Percentiles rank a stretch among this genome's conserved stretches.
phyloP scores from a whole-genome alignment of 306 rosid species.

The Glycine soja region DNA sequence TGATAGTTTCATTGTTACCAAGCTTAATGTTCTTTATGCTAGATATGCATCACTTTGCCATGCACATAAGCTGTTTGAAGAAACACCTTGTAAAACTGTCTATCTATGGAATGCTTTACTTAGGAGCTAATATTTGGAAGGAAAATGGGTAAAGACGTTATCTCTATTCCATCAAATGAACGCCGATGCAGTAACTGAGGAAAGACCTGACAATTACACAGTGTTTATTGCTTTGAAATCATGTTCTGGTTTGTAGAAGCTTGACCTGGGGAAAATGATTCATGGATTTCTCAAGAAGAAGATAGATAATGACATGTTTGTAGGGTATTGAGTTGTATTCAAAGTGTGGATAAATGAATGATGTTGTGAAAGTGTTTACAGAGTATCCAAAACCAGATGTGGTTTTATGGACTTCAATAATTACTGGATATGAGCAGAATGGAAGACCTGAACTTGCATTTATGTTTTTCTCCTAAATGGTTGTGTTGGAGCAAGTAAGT shows the following conservation, averaged over 20 bases:
- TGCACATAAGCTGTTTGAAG: conserved; percentile 70
- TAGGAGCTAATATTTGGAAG: conserved; percentile 59
- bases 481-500: conserved; percentile 41
- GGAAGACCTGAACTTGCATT: conserved; percentile 63
- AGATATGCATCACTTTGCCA: conserved; percentile 52
- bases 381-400: conserved; percentile 71
- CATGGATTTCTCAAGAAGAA: conserved; percentile 71
- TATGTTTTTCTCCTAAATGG: conserved; percentile 67
- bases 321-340: conserved; percentile 75
- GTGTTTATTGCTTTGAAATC: conserved; percentile 70
- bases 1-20: conserved; percentile 73
- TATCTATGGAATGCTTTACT: conserved; percentile 74
- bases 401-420: conserved; percentile 74
- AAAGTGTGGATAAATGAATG: conserved; percentile 70
- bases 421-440: conserved; percentile 73
- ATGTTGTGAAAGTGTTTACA: conserved; percentile 61
- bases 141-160: conserved; percentile 63
- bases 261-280: conserved; percentile 57
- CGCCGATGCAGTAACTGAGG: conserved; percentile 41
- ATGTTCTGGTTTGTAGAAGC: conserved; percentile 58
- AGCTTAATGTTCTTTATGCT: conserved; percentile 57
- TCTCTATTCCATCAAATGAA: conserved; percentile 60
- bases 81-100: conserved; percentile 59
- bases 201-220: conserved; percentile 67
- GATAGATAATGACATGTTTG: conserved; percentile 64